These are phyloP conservation scores for Plasmodium vinckei DNA, from an alignment of 169 alveolate genomes.

Conservation along the genomic window DNA sequence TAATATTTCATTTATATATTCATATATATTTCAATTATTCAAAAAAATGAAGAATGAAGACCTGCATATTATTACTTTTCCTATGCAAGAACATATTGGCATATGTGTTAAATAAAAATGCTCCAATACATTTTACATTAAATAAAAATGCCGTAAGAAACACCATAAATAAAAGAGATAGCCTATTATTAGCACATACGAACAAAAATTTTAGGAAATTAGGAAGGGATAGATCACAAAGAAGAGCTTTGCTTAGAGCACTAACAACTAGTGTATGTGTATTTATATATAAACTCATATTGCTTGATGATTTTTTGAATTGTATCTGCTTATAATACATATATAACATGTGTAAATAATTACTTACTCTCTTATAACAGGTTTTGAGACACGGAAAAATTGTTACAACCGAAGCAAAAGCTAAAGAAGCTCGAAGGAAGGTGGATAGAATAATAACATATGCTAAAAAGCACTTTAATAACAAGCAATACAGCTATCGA, in stretches of 20 bases:
- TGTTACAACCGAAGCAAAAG: slow-evolving; percentile 85
- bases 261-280: slow-evolving; percentile 79
- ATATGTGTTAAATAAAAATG: slow-evolving; percentile 24
- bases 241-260: slow-evolving; percentile 86
- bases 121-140: slow-evolving; percentile 19
- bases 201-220: slow-evolving; percentile 77
- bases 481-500: slow-evolving; percentile 79
- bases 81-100: slow-evolving; percentile 42
- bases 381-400: slow-evolving; percentile 83
- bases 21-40: too few species aligned
- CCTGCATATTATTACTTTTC: slow-evolving; percentile 30
- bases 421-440: slow-evolving; percentile 82
- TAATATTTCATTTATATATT: too few species aligned
- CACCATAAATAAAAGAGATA: slow-evolving; percentile 34
- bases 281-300: not conserved
- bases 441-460: slow-evolving; percentile 85
- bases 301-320: not conserved
- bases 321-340: not conserved
- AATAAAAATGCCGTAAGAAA: slow-evolving; percentile 21
- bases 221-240: slow-evolving; percentile 79
- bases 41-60: slow-evolving; percentile 71
- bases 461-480: slow-evolving; percentile 77
- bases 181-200: slow-evolving; percentile 43
- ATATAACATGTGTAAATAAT: slow-evolving; percentile 4
- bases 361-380: not conserved